Base-by-base conservation (phyloP, 495 filamentous ascomycete species). In the Pyronema omphalodes region DNA sequence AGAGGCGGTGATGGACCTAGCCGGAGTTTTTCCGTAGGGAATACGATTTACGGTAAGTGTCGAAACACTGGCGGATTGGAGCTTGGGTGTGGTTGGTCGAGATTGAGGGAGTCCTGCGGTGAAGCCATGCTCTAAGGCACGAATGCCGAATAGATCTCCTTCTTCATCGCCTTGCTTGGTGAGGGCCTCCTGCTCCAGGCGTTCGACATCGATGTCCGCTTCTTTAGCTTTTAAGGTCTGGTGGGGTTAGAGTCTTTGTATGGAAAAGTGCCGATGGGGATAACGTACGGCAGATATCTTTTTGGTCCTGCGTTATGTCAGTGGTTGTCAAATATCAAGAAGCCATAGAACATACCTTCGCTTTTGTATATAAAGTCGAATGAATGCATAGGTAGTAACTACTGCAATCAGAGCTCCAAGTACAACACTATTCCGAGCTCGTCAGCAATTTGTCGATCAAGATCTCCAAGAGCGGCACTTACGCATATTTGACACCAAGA, bases 31-130 rank as follows among this genome's bases (percentile, higher is more conserved):
- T 3, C 61, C 61, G 15, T 64, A 63, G 15, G 61, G 61, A 36
- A 63, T 60, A 41, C 55, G 58, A 23, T 43, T 53, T 7, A 63
- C 53, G 12, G 58, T 52, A 7, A 58, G 59, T 39, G 49, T 55
- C 35, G 53, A 50, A 5, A 55, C 59, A 47, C 45, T 54, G 35
- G 50, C 46, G 41, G 29, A 34, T 14, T 51, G 51, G 8, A 50
- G 56, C 7, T 11, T 37, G 48, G 61, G 59, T 6, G 71, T 71
- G 14, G 54, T 61, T 7, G 71, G 70, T 14, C 69, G 60, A 9
- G 70, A 71, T 52, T 73, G 71, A n/a, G 67, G 60, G 37, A 72
- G 66, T 49, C 71, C 71, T 51, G 68, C 70, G 53, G 58, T 70
- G 54, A 63, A 71, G 5, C 71, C 71, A 55, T 66, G 60, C 48